phyloP scores from a whole-genome alignment of 768 basidiomycete genomes.

The Xanthoconium stramineum region DNA sequence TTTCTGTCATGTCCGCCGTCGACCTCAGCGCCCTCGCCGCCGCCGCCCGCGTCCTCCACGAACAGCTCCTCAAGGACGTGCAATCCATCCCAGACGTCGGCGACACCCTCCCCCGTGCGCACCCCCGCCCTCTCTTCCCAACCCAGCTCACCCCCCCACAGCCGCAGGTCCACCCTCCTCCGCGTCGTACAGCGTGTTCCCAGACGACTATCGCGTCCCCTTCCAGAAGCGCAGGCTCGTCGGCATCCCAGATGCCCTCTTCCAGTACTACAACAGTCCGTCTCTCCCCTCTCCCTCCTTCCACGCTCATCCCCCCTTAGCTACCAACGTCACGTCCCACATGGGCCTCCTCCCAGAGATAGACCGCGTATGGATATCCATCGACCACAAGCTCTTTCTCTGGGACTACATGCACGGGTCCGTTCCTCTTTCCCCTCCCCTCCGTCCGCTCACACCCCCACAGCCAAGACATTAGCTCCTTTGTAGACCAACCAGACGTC shows the following conservation, averaged over 20 bases:
- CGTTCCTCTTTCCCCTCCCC: conserved; percentile 25
- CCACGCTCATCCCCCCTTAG: conserved; percentile 36
- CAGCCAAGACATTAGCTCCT: conserved; percentile 90
- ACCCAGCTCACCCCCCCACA: conserved; percentile 26
- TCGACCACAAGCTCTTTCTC: conserved; percentile 89
- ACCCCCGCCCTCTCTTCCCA: too few species aligned
- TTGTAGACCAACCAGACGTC: conserved; percentile 84
- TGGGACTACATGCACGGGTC: conserved; percentile 98
- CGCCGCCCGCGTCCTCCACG: conserved; percentile 65
- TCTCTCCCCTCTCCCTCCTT: conserved; percentile 4
- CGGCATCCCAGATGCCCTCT: conserved; percentile 74
- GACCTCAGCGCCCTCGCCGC: conserved; percentile 62
- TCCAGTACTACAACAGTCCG: conserved; percentile 75
- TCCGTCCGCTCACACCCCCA: conserved; percentile 5
- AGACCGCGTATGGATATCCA: conserved; percentile 92
- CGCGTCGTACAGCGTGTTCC: conserved; percentile 74
- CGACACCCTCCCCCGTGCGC: conserved; percentile 61
- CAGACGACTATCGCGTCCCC: conserved; percentile 74
- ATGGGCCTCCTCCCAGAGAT: conserved; percentile 94
- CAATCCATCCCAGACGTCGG: conserved; percentile 74
- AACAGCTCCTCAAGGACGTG: conserved; percentile 68
- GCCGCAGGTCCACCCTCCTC: conserved; percentile 66
- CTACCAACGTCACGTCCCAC: conserved; percentile 65
- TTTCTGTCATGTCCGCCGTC: conserved; percentile 33
- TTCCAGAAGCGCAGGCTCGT: conserved; percentile 76